phyloP scores from a whole-genome alignment of 441 rosid species.

The Jatropha podagrica region DNA sequence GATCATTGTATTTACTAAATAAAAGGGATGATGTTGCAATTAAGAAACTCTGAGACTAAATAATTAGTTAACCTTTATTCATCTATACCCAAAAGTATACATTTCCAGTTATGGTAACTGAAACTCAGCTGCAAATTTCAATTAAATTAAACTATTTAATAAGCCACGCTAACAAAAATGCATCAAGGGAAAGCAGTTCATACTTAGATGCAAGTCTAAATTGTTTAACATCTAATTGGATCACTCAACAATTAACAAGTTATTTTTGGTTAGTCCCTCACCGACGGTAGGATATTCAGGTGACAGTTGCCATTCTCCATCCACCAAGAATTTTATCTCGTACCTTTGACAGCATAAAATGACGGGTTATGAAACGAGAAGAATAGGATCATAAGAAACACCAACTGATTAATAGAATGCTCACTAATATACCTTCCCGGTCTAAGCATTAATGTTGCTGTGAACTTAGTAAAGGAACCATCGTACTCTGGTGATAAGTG shows the following conservation, averaged over 20 bases:
- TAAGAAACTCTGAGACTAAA: no score
- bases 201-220: neutral
- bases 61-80: no score
- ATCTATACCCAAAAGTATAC: no score
- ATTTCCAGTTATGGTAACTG: no score
- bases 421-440: conserved; percentile 62
- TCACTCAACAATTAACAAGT: conserved; percentile 62
- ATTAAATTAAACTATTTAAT: neutral
- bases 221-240: no score
- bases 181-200: neutral
- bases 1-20: no score
- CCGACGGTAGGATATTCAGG: conserved; percentile 70
- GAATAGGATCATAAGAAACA: neutral
- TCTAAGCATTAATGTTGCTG: conserved; percentile 63
- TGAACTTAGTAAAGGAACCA: conserved; percentile 63
- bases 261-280: conserved; percentile 66
- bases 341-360: conserved; percentile 43
- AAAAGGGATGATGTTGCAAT: no score
- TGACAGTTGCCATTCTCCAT: conserved; percentile 85
- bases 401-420: neutral
- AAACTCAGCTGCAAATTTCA: neutral
- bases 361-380: conserved; percentile 4
- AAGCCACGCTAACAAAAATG: neutral
- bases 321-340: conserved; percentile 87
- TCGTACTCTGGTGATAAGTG: conserved; percentile 78